Percentiles rank a stretch among this genome's conserved stretches.
These are phyloP conservation scores for Phytophthora meadii DNA, from an alignment of 352 stramenopile genomes.

Conservation along the genomic window DNA sequence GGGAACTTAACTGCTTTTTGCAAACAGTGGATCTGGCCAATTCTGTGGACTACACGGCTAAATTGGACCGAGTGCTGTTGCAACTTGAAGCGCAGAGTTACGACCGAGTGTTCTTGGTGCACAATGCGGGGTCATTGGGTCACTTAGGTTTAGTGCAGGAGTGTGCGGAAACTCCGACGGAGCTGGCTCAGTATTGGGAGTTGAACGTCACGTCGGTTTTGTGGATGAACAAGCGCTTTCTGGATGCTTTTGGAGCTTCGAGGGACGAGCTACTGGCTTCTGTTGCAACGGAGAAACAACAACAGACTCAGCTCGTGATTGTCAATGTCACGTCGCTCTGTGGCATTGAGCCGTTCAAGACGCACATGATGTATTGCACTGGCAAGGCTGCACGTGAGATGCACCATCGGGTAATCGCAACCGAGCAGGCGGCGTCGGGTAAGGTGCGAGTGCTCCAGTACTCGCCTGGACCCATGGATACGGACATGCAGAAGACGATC, in stretches of 20 bases:
- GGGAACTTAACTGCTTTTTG: constrained; percentile 43
- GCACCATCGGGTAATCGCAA: constrained; percentile 75
- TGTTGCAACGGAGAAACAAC: constrained; percentile 1
- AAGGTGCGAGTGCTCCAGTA: constrained; percentile 83
- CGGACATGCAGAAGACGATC: constrained; percentile 82
- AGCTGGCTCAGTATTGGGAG: constrained; percentile 68
- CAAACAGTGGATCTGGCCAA: constrained; percentile 57
- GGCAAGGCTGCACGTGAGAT: constrained; percentile 90
- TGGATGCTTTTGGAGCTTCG: constrained; percentile 64
- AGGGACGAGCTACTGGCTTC: constrained; percentile 41
- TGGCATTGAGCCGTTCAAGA: constrained; percentile 81
- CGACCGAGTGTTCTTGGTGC: constrained; percentile 65
- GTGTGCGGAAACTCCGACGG: constrained; percentile 41
- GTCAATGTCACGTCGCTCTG: constrained; percentile 89
- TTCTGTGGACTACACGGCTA: constrained; percentile 50
- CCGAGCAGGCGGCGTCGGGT: constrained; percentile 50
- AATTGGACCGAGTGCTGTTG: constrained; percentile 46
- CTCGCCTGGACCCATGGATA: constrained; percentile 89
- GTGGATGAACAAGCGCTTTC: constrained; percentile 85
- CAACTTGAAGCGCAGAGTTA: constrained; percentile 49
- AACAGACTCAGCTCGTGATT: constrained; percentile 24
- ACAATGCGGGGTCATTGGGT: constrained; percentile 88
- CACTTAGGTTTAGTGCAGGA: constrained; percentile 68
- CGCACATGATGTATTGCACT: constrained; percentile 83
- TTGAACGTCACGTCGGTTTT: constrained; percentile 88